These are phyloP conservation scores for Sarcocystis neurona DNA, from an alignment of 169 alveolate genomes.

Conservation along the genomic window DNA sequence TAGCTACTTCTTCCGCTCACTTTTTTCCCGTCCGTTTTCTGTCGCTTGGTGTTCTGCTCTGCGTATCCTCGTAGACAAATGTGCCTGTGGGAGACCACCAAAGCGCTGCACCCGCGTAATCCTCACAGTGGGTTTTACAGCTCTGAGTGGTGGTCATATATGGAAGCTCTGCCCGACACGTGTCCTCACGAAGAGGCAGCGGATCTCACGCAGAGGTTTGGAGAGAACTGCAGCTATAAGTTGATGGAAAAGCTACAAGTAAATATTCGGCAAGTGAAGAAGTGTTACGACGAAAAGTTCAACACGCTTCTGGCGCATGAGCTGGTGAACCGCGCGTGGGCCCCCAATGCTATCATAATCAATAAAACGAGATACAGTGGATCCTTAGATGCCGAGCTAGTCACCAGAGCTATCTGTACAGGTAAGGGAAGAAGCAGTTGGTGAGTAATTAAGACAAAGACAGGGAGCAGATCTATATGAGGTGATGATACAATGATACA, in stretches of 20 bases:
- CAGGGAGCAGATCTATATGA: no score
- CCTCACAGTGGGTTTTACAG: constrained; percentile 18
- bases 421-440: no score
- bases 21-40: no score
- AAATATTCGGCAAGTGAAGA: constrained; percentile 22
- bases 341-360: constrained; percentile 40
- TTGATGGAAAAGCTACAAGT: constrained; percentile 32
- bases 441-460: no score
- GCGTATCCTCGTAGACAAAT: constrained; percentile 29
- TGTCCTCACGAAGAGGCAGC: constrained; percentile 27
- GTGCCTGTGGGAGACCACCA: constrained; percentile 54
- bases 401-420: constrained; percentile 51
- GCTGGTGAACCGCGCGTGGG: constrained; percentile 47
- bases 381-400: constrained; percentile 41
- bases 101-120: not conserved
- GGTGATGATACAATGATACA: no score
- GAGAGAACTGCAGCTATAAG: constrained; percentile 37
- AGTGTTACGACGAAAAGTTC: constrained; percentile 36
- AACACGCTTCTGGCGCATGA: constrained; percentile 37
- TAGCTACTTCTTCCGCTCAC: no score
- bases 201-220: constrained; percentile 12
- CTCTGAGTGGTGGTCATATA: constrained; percentile 44
- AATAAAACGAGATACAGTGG: constrained; percentile 51
- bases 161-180: not conserved
- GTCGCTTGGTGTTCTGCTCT: no score